These are phyloP conservation scores for Orbilia brochopaga DNA, from an alignment of 2,329 filamentous ascomycete species.

Conservation along the genomic window DNA sequence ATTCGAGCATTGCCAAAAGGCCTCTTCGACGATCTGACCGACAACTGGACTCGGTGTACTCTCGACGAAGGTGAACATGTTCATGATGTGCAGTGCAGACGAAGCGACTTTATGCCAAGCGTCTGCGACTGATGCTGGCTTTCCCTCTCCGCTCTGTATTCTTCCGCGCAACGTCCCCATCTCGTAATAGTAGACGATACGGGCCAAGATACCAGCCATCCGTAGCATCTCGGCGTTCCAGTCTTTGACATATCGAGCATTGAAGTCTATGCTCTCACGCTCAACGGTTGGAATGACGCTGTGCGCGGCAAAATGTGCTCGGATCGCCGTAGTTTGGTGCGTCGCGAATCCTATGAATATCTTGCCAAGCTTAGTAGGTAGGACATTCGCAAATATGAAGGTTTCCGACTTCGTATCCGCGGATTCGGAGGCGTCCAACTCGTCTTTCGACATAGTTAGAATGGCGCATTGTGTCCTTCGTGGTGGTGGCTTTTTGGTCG, in stretches of 20 bases:
- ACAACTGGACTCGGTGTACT: conserved; percentile 87
- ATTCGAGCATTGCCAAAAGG: conserved; percentile 91
- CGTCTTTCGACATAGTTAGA: conserved; percentile 88
- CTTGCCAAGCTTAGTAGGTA: conserved; percentile 85
- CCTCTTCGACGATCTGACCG: conserved; percentile 86
- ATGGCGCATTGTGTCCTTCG: conserved; percentile 85
- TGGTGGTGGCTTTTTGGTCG: conserved; percentile 95
- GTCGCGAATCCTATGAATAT: conserved; percentile 98
- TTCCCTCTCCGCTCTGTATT: conserved; percentile 56
- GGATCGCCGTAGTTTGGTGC: conserved; percentile 91
- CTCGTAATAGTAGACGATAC: conserved; percentile 85
- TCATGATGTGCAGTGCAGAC: conserved; percentile 70
- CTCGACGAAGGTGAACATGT: conserved; percentile 83
- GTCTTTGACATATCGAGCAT: conserved; percentile 88
- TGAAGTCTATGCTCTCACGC: conserved; percentile 93
- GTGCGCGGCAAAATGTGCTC: conserved; percentile 91
- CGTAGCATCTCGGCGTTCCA: conserved; percentile 96
- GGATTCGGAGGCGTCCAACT: conserved; percentile 71
- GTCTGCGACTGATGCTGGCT: conserved; percentile 72
- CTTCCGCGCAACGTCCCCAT: conserved; percentile 76
- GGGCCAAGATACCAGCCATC: conserved; percentile 85
- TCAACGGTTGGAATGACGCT: conserved; percentile 97
- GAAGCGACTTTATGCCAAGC: conserved; percentile 58
- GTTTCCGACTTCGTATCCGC: conserved; percentile 62
- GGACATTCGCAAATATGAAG: conserved; percentile 79